phyloP scores from a whole-genome alignment of 495 filamentous ascomycete genomes.

The Cenococcum geophilum region DNA sequence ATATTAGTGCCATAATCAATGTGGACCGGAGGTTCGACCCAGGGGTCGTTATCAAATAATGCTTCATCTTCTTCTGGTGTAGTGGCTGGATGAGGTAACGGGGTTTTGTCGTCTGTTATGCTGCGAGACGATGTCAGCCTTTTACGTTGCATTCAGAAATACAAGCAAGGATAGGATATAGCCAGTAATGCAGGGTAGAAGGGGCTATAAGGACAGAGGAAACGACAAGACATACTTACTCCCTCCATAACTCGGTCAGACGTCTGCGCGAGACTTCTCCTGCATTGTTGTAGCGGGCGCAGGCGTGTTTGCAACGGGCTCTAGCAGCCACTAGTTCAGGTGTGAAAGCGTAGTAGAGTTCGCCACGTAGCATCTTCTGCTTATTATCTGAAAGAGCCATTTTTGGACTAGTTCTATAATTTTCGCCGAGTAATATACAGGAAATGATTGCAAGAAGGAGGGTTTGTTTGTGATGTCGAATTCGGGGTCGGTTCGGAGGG shows the following conservation, averaged over 20 bases:
- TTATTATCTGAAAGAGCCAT: constrained; percentile 39
- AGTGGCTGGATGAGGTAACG: constrained; percentile 52
- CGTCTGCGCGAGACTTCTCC: constrained; percentile 52
- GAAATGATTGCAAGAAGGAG: not conserved
- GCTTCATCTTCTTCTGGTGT: constrained; percentile 54
- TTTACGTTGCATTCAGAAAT: not conserved
- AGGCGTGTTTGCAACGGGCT: constrained; percentile 52
- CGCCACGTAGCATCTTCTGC: constrained; percentile 36
- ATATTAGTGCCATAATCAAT: constrained; percentile 76
- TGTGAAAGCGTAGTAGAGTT: constrained; percentile 48
- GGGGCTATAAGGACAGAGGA: constrained; percentile 1
- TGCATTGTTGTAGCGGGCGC: constrained; percentile 55
- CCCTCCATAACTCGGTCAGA: constrained; percentile 62
- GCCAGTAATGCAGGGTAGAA: constrained; percentile 5
- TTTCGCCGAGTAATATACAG: not conserved
- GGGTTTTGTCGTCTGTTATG: constrained; percentile 52
- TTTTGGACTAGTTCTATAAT: not conserved
- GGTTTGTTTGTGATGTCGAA: not conserved
- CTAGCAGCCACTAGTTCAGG: constrained; percentile 53
- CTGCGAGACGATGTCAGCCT: constrained; percentile 37
- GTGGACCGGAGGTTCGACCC: constrained; percentile 63
- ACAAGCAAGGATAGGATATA: constrained; percentile 2
- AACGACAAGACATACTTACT: constrained; percentile 47
- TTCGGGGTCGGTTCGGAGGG: not conserved
- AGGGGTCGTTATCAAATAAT: constrained; percentile 56